These are phyloP conservation scores for Peronospora belbahrii DNA, from an alignment of 352 stramenopile species.

Conservation along the genomic window DNA sequence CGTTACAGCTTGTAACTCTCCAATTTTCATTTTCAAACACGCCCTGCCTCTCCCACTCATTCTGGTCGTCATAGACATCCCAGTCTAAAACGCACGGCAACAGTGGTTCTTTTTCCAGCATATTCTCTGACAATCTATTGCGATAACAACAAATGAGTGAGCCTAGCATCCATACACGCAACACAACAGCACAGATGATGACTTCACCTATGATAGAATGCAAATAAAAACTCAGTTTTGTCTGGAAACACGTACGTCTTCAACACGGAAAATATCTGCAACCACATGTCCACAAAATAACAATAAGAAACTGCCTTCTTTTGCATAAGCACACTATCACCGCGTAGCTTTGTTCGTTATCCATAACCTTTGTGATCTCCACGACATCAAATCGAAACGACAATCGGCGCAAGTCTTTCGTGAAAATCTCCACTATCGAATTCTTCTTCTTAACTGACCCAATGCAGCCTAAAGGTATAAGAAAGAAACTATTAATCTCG, in stretches of 20 bases:
- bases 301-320: neutral
- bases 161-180: neutral
- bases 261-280: conserved; percentile 67
- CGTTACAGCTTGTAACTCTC: conserved; percentile 54
- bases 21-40: conserved; percentile 62
- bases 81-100: conserved; percentile 54
- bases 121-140: conserved; percentile 37
- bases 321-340: neutral
- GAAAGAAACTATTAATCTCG: conserved; percentile 73
- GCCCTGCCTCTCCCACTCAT: conserved; percentile 70
- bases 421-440: conserved; percentile 64
- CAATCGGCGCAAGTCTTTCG: conserved; percentile 71
- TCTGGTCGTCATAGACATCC: conserved; percentile 53
- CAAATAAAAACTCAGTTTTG: conserved; percentile 80
- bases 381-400: conserved; percentile 70
- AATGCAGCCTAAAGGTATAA: conserved; percentile 67
- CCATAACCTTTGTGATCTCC: conserved; percentile 51
- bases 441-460: conserved; percentile 75
- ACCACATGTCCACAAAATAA: conserved; percentile 1
- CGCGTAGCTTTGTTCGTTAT: neutral
- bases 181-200: neutral
- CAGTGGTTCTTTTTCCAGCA: conserved; percentile 40
- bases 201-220: conserved; percentile 65
- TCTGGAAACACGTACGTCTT: conserved; percentile 79
- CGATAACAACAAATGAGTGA: neutral